Base-by-base conservation (phyloP, 768 basidiomycete genomes). In the Hypholoma sublateritium region DNA sequence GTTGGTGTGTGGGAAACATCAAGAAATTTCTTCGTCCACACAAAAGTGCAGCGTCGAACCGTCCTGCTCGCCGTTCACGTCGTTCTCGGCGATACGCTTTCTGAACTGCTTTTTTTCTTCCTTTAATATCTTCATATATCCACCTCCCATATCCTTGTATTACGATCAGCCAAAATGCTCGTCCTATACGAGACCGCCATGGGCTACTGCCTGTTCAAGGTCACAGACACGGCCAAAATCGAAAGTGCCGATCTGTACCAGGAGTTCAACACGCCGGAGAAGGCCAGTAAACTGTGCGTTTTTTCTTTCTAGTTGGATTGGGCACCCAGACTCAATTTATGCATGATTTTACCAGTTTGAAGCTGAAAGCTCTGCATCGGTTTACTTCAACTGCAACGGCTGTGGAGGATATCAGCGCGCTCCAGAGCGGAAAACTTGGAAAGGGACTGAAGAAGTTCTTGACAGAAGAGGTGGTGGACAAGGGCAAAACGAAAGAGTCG, bases 201-300 rank as follows among this genome's bases (percentile, higher is more conserved):
- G 74, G 94, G 96, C 74, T 98, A 94, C 80, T 95, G 93, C 79
- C 89, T 99, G 53, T 98, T 99, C 87, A 97, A 97, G 75, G 82
- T 96, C 62, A 88, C 88, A 52, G 89, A 94, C 75, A 79, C 91
- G 39, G 90, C 89, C 54, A 97, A 95, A 78, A 77, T 96, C 52
- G 84, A 88, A 68, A 88, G 85, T 62, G 87, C 88, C 55, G 88
- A 97, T 74, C 74, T 98, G 48, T 91, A 88, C 84, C 87, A 89
- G 76, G 91, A 95, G 72, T 98, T 98, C 67, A 87, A 95, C 75
- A 91, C 86, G 48, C 93, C 95, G 42, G 94, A 96, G 75, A 82
- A 79, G 67, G 95, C 97, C 53, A 94, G 86, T 75, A 93, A 89
- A 79, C 77, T 97, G 96, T 97, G 71, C 70, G 93, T 25, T 45